Conservation (phyloP, 2,329 filamentous ascomycete species). For the Gnomoniopsis smithogilvyi region DNA sequence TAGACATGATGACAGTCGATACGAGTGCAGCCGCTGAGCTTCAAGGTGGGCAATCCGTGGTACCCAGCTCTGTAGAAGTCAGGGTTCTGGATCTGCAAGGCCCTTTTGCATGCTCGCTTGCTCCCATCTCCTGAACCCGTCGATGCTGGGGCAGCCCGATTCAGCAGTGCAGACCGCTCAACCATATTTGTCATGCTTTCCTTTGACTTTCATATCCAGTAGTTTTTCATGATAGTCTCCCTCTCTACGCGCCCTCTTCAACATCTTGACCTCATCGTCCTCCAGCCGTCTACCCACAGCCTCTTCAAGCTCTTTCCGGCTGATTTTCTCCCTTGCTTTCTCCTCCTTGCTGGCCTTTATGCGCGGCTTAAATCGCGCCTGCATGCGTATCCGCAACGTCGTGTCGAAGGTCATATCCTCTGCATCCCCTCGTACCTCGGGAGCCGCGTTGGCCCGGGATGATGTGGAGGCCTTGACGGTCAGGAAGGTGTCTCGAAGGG, state of each 20-base stretch:
- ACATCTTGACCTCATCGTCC: conserved; percentile 78
- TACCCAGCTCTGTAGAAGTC: too few relatives aligned
- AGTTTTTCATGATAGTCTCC: conserved; percentile 88
- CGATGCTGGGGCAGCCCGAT: too few relatives aligned
- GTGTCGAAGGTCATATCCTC: conserved; percentile 65
- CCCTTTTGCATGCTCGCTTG: not conserved
- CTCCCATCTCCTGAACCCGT: too few relatives aligned
- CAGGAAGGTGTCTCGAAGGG: conserved; percentile 68
- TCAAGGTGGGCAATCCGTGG: too few relatives aligned
- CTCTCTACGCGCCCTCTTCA: conserved; percentile 81
- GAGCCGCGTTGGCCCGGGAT: conserved; percentile 44
- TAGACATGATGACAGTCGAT: too few relatives aligned
- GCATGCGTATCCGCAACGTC: conserved; percentile 82
- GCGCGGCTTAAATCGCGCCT: conserved; percentile 87
- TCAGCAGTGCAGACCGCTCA: too few relatives aligned
- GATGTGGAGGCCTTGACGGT: conserved; percentile 53
- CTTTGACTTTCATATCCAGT: conserved; percentile 84
- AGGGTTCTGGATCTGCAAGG: too few relatives aligned
- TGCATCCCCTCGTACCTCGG: conserved; percentile 75
- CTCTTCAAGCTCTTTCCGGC: conserved; percentile 77
- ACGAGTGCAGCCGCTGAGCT: too few relatives aligned
- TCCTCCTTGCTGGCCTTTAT: conserved; percentile 78
- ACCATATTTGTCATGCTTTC: conserved; percentile 84
- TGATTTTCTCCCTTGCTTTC: conserved; percentile 81
- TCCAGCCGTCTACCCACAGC: conserved; percentile 72